A percentile compares a stretch with the other conserved stretches of the same genome.
Evolutionary conservation across 1,284 basidiomycete species (phyloP).

Genomic region (Vanrija humicola): DNA sequence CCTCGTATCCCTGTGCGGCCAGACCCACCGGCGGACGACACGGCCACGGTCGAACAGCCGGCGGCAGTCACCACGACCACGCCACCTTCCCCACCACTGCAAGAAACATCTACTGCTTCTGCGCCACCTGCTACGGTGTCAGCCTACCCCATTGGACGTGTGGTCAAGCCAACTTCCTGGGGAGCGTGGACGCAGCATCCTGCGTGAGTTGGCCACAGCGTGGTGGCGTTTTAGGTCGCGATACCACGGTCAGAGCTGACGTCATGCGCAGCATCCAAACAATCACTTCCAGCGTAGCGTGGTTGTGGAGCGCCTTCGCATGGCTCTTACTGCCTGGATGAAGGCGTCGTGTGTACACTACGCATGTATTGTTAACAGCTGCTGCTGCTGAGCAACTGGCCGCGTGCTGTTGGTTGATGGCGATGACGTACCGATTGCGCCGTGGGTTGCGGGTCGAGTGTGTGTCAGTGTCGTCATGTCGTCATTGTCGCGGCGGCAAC

Average conservation of each 20-base stretch:
- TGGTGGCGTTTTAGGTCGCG: not conserved
- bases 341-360: too few species aligned
- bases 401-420: not conserved
- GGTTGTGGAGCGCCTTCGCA: constrained; percentile 27
- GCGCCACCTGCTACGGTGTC: not conserved
- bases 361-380: too few species aligned
- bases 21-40: too few species aligned
- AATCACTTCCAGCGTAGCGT: constrained; percentile 10
- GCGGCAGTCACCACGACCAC: too few species aligned
- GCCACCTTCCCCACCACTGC: too few species aligned
- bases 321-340: constrained; percentile 16
- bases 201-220: constrained; percentile 2
- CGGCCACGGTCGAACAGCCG: too few species aligned
- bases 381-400: not conserved
- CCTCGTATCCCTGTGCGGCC: too few species aligned
- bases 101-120: too few species aligned
- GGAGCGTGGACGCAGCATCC: constrained; percentile 9
- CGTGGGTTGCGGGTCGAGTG: too few species aligned
- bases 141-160: not conserved
- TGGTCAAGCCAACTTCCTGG: not conserved
- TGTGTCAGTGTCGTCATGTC: too few species aligned
- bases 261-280: not conserved
- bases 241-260: not conserved
- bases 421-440: too few species aligned
- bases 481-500: too few species aligned